Evolutionary conservation across 1,284 basidiomycete species (phyloP), one percentile per base, ranked within the genome.

Genomic region (Leccinum subfulvum): DNA sequence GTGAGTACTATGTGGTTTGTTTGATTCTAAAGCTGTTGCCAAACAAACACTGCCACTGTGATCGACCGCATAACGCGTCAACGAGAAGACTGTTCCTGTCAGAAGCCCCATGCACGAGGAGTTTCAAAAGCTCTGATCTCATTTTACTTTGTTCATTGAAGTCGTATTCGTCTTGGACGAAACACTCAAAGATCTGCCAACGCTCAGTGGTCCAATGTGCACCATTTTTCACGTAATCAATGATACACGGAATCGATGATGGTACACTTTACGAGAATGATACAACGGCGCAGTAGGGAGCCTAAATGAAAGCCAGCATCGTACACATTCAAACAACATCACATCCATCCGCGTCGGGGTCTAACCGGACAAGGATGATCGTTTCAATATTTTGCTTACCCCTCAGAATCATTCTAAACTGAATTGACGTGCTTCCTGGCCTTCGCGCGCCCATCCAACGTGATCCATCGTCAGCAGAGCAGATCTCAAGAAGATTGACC

Each of bases 361-460:
- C 33, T 33, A 5, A 44, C n/a, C 9, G 16, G 39, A 41, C 16
- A 10, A 18, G n/a, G n/a, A 14, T 18, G 4, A 0, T n/a, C 9
- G 1, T 44, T 44, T 44, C n/a, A 44, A 44, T 18, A 2, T 18
- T 44, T 44, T 11, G 41, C n/a, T 44, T 37, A 8, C 35, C 16
- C 13, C 39, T 41, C 41, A 18, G 9, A 41, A 44, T 49, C 47
- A 21, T 21, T 49, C 18, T 5, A 21, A 8, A 49, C 47, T 21
- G 18, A 49, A 49, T 13, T 49, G 55, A 2, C 18, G 59, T 2
- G 52, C 14, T 8, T 66, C 59, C 39, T 69, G 11, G 0, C 76
- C 76, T 57, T 77, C 76, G 13, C 77, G 68, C 35, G 66, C 75
- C 75, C 76, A 77, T 8, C 76, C 77, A 28, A 71, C 54, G n/a